Evolutionary conservation across 192 early-diverging fungal genomes (phyloP), one percentile per base, ranked within the genome.

Genomic region (Pecoramyces ruminantium): DNA sequence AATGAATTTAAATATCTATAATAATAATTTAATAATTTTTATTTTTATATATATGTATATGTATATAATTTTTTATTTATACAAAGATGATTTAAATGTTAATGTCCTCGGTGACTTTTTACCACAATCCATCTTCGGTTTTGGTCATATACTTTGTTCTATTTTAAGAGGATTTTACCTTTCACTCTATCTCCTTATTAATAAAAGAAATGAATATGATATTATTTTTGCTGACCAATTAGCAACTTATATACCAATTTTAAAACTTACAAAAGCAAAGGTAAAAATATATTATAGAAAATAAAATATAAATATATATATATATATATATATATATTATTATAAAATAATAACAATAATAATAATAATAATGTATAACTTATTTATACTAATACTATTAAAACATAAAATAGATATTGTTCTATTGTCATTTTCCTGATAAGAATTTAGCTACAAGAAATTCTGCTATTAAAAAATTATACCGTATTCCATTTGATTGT

Each of bases 401-500:
- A 79, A 30, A n/a, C 25, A 79, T 27, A 16, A 80, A 30, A 6
- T 34, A 34, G 85, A 91, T 97, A 16, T 85, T 98, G 58, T 98
- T 98, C 85, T 98, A 98, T 84, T 96, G 97, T 84, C 97, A 98
- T 80, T 97, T 96, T 82, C 97, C 97, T 0, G 97, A 98, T 83
- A 93, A 95, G 81, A 86, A 96, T 77, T 84, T 94, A 30, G 91
- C 96, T 21, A 79, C 78, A 38, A 89, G 93, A 8, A 88, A 89
- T 30, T 87, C 90, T 5, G 13, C 87, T 17, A 78, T 92, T 17
- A 93, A 93, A 83, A 84, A 82, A 25, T 21, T 94, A 5, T 98
- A 98, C 80, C 91, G 97, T 11, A 30, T 89, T 9, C 94, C 94
- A 11, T 87, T 98, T 77, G 96, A 98, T 84, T 83, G 86, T 13